A percentile compares a stretch with the other conserved stretches of the same genome.
These are phyloP conservation scores for Hippophae rhamnoides DNA, from an alignment of 306 rosid genomes.

Conservation along the genomic window DNA sequence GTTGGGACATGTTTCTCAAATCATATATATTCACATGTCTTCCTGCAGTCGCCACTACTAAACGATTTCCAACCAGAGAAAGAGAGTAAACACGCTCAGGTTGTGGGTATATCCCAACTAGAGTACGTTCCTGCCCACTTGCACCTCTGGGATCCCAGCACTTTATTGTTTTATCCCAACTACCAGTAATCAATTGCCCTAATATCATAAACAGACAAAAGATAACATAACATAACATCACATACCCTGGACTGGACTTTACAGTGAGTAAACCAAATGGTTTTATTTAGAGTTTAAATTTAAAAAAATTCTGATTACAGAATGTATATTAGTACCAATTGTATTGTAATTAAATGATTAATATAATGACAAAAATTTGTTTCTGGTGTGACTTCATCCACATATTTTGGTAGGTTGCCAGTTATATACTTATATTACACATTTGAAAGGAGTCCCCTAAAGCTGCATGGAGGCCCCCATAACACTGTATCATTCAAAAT, in stretches of 20 bases:
- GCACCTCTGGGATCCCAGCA: constrained; percentile 99
- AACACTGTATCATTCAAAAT: no score
- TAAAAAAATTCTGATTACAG: no score
- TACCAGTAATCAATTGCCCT: constrained; percentile 97
- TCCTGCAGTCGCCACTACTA: constrained; percentile 95
- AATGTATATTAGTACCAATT: no score
- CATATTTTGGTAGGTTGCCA: no score
- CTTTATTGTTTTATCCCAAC: constrained; percentile 97
- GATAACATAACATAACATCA: neutral
- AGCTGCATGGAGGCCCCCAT: no score
- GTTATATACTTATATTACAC: no score
- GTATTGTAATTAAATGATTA: no score
- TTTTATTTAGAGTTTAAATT: neutral
- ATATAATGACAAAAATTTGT: no score
- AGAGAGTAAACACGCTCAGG: constrained; percentile 98
- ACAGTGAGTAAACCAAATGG: neutral
- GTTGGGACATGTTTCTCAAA: constrained; percentile 94
- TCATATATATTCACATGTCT: constrained; percentile 93
- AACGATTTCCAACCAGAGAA: constrained; percentile 86
- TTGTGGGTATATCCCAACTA: constrained; percentile 80
- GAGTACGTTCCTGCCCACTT: constrained; percentile 87
- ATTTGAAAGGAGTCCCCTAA: no score
- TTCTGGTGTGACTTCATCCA: no score
- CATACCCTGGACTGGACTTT: neutral
- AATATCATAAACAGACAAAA: neutral